Evolutionary conservation across 75 land plant genomes (phyloP), one percentile per base, ranked within the genome.

Genomic region (Isoetes taiwanensis): DNA sequence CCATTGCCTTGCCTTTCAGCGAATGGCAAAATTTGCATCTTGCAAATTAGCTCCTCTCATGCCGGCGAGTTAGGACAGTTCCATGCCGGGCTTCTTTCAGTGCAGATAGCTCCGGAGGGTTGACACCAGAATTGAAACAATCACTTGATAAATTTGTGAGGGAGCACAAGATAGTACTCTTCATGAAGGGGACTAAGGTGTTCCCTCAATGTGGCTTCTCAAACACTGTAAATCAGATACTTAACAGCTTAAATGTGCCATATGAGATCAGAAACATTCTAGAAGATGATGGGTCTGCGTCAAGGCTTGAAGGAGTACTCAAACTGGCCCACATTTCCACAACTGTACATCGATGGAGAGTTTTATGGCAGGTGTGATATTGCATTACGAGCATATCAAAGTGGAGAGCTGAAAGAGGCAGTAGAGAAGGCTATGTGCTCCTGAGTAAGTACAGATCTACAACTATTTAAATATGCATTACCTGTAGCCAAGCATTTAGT

Each of bases 141-240:
- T 77, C 94, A 0, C 23, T 90, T 56, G 97, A 90, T 33, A 83
- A 80, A 64, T 85, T 80, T 43, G 77, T 90, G 42, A 69, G 57
- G 20, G 79, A 79, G n/a, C 57, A 86, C 61, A 90, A 90, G 67
- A 87, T 90, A 62, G 73, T 90, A 32, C 79, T 90, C 21, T 90
- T 90, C 56, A 90, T 90, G 94, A 90, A 90, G 68, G 97, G 97
- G 10, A 86, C 78, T 55, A 86, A 80, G 69, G 80, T 80, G 30
- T 86, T 90, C 54, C 97, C 97, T 9, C 97, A 90, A 50, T 90
- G 97, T 72, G 97, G 97, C 14, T 90, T 90, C 56, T 90, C 97
- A 31, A 73, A 86, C 75, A 90, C 94, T 23, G 81, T 84, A 34
- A 85, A 86, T 52, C 94, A 86, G 59, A 83, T 90, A 30, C 66